Conservation (phyloP, 106 monocot genomes). For the Dendrobium chrysotoxum region DNA sequence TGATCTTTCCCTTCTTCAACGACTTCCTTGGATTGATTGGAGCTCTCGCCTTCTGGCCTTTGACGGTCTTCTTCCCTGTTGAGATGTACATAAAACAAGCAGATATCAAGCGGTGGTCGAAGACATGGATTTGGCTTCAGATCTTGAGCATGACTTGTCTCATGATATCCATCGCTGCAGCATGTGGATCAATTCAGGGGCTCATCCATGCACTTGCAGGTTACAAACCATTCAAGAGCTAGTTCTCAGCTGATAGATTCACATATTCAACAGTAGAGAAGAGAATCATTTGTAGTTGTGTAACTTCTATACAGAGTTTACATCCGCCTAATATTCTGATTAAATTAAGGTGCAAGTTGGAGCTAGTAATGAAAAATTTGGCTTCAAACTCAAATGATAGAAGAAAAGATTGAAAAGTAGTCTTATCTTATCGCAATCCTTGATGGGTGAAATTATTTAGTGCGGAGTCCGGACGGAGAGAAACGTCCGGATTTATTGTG, state of each 20-base stretch:
- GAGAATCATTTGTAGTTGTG: too few relatives aligned
- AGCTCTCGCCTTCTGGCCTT: constrained; percentile 38
- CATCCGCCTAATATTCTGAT: too few relatives aligned
- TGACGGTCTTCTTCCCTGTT: constrained; percentile 26
- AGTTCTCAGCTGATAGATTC: not conserved
- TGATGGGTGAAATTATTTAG: too few relatives aligned
- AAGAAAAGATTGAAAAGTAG: too few relatives aligned
- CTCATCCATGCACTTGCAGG: constrained; percentile 21
- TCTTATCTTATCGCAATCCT: too few relatives aligned
- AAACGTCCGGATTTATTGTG: too few relatives aligned
- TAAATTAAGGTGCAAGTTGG: too few relatives aligned
- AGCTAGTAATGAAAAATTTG: too few relatives aligned
- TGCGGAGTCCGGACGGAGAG: too few relatives aligned
- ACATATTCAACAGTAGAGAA: too few relatives aligned
- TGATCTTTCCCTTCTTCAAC: constrained; percentile 55
- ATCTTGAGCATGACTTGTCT: constrained; percentile 31
- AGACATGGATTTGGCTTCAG: constrained; percentile 30
- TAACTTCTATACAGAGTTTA: too few relatives aligned
- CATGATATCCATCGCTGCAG: constrained; percentile 20
- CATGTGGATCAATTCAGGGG: constrained; percentile 32
- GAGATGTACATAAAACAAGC: constrained; percentile 44
- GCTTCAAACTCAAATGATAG: too few relatives aligned
- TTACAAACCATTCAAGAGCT: constrained; percentile 30
- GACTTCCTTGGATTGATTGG: constrained; percentile 42
- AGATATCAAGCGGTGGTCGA: constrained; percentile 16